A percentile compares a stretch with the other conserved stretches of the same genome.
phyloP scores from a whole-genome alignment of 2,329 filamentous ascomycete species.

The Mycosphaerella sp. region DNA sequence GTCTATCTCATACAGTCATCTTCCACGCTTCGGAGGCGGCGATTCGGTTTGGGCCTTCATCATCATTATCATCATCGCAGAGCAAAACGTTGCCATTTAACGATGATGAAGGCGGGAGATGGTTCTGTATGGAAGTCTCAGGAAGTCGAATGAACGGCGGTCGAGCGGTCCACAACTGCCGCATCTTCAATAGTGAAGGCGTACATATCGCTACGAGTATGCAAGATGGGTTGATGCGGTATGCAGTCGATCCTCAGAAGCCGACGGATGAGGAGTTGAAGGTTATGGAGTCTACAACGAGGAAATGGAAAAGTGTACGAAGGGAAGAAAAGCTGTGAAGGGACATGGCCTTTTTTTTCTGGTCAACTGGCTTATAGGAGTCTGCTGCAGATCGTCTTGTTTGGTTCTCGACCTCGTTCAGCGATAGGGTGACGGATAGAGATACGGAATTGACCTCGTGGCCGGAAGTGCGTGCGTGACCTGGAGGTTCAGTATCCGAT shows the following conservation, averaged over 20 bases:
- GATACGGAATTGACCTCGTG: too few species aligned
- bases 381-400: too few species aligned
- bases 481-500: too few species aligned
- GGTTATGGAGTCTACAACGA: neutral
- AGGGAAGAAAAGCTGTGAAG: slow-evolving; percentile 6
- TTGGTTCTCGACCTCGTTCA: too few species aligned
- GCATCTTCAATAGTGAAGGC: slow-evolving; percentile 41
- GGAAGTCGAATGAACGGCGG: slow-evolving; percentile 42
- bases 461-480: too few species aligned
- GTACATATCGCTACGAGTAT: slow-evolving; percentile 43
- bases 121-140: slow-evolving; percentile 48
- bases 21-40: slow-evolving; percentile 41
- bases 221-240: slow-evolving; percentile 46
- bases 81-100: slow-evolving; percentile 25
- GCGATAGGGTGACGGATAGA: too few species aligned
- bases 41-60: slow-evolving; percentile 34
- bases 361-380: neutral
- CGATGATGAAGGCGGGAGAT: slow-evolving; percentile 31
- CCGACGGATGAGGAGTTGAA: slow-evolving; percentile 11
- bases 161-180: slow-evolving; percentile 43
- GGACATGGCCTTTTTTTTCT: neutral
- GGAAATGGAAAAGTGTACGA: neutral
- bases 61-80: neutral
- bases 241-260: slow-evolving; percentile 14
- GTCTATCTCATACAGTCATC: slow-evolving; percentile 45